Evolutionary conservation across 495 filamentous ascomycete genomes (phyloP).

Genomic region (Neurospora cerealis): DNA sequence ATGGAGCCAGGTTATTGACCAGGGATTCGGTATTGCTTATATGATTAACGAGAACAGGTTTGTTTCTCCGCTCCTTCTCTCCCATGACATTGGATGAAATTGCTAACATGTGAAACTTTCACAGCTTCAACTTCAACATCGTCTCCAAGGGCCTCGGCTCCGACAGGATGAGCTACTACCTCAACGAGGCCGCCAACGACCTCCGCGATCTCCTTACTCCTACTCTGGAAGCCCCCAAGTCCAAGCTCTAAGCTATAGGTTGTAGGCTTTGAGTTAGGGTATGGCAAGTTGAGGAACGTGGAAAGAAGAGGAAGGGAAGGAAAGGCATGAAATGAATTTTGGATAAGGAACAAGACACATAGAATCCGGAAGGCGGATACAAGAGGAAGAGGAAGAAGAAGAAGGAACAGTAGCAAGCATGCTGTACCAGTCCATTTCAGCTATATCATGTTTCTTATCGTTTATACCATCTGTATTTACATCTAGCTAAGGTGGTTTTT

Average conservation of each 20-base stretch:
- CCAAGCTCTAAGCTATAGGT: slow-evolving; percentile 61
- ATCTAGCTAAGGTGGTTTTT: not conserved
- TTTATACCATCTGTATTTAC: not conserved
- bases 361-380: not conserved
- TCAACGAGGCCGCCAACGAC: slow-evolving; percentile 88
- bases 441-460: not conserved
- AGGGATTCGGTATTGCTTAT: slow-evolving; percentile 94
- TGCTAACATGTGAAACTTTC: slow-evolving; percentile 5
- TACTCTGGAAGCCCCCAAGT: slow-evolving; percentile 72
- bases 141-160: slow-evolving; percentile 86
- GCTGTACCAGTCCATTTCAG: not conserved
- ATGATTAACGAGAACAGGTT: slow-evolving; percentile 97
- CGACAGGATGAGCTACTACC: slow-evolving; percentile 86
- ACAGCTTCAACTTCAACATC: slow-evolving; percentile 94
- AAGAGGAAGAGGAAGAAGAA: not conserved
- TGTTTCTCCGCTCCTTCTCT: slow-evolving; percentile 13
- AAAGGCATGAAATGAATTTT: not conserved
- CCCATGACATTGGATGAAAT: not conserved
- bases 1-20: slow-evolving; percentile 97
- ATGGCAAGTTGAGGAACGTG: not conserved
- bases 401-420: not conserved
- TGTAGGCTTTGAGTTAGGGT: not conserved
- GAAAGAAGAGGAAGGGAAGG: not conserved
- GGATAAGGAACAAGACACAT: not conserved
- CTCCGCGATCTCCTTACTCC: slow-evolving; percentile 81